Percentiles rank a stretch among this genome's conserved stretches.
Conservation (phyloP, 169 alveolate genomes). For the Eimeria necatrix region DNA sequence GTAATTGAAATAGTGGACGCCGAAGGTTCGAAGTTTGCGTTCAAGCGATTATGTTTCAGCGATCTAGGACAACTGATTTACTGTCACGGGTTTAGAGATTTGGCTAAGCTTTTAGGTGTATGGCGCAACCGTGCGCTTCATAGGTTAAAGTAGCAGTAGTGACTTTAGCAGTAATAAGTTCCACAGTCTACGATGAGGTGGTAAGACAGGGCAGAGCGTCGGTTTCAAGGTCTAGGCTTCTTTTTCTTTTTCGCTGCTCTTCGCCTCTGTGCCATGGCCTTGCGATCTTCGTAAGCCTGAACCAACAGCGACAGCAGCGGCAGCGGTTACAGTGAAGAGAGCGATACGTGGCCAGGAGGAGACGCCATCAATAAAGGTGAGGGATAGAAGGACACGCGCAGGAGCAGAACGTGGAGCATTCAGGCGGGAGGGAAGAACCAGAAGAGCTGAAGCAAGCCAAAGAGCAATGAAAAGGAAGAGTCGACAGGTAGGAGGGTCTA, state of each 20-base stretch:
- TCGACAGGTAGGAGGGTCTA: background rate
- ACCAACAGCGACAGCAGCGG: constrained; percentile 21
- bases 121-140: too few species aligned
- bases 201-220: background rate
- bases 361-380: background rate
- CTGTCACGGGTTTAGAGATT: too few species aligned
- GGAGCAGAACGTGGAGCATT: background rate
- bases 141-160: too few species aligned
- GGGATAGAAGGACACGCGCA: background rate
- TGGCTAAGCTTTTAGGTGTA: too few species aligned
- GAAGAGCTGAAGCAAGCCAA: too few species aligned
- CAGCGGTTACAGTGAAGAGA: background rate
- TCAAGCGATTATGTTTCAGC: too few species aligned
- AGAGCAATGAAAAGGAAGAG: background rate
- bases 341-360: background rate
- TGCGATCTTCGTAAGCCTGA: constrained; percentile 51
- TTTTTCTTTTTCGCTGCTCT: background rate
- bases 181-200: too few species aligned
- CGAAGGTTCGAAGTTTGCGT: too few species aligned
- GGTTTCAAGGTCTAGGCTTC: background rate
- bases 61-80: too few species aligned
- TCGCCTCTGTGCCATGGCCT: constrained; percentile 34
- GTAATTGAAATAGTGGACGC: background rate
- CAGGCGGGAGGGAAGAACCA: background rate
- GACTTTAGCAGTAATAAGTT: too few species aligned